Percentiles rank a stretch among this genome's conserved stretches.
These are phyloP conservation scores for Carex cristatella DNA, from an alignment of 176 grass and related monocot genomes.

Conservation along the genomic window DNA sequence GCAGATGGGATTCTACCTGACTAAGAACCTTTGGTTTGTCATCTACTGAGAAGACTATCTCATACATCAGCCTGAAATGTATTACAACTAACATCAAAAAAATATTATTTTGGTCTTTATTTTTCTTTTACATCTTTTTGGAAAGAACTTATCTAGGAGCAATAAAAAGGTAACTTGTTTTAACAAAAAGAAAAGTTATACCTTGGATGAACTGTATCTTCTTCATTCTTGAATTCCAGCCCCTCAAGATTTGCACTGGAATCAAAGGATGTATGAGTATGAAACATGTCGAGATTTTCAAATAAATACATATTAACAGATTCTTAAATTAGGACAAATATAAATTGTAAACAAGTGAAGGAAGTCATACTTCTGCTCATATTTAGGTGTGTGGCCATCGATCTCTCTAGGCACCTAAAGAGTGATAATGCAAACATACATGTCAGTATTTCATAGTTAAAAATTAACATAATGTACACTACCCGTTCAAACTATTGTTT, in stretches of 20 bases:
- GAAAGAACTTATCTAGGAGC: background rate
- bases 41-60: constrained; percentile 72
- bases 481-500: background rate
- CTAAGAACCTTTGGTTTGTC: constrained; percentile 82
- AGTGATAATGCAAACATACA: background rate
- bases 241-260: constrained; percentile 61
- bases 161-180: background rate
- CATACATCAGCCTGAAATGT: constrained; percentile 69
- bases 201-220: constrained; percentile 46
- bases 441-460: background rate
- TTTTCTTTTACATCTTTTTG: background rate
- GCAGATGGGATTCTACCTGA: constrained; percentile 40
- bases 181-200: constrained; percentile 11
- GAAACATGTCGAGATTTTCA: constrained; percentile 31
- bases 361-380: background rate
- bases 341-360: background rate
- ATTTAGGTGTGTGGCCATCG: background rate
- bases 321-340: background rate
- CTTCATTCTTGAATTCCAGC: constrained; percentile 33
- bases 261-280: constrained; percentile 57
- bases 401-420: background rate
- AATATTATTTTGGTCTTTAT: background rate
- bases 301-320: background rate
- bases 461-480: background rate
- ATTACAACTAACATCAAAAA: constrained; percentile 7